These are phyloP conservation scores for Pneumocystis jirovecii DNA, from an alignment of 1,139 yeast genomes.

Conservation along the genomic window DNA sequence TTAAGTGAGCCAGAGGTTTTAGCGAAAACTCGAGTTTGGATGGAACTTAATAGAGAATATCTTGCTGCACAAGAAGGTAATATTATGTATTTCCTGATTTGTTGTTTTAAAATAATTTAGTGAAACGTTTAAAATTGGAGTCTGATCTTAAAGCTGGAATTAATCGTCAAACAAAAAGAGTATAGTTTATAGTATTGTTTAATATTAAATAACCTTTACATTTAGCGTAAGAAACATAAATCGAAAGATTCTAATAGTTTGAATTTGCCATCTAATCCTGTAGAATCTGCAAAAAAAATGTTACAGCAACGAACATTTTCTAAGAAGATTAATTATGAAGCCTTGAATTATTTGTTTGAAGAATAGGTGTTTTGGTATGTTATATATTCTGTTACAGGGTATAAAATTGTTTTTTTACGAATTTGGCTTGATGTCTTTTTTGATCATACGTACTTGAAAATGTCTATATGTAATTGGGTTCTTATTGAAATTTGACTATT, in stretches of 20 bases:
- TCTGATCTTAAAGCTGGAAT: constrained; percentile 49
- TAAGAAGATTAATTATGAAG: constrained; percentile 74
- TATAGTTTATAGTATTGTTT: constrained; percentile 10
- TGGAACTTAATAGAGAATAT: constrained; percentile 73
- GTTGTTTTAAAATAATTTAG: background rate
- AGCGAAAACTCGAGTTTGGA: constrained; percentile 71
- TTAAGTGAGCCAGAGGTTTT: constrained; percentile 52
- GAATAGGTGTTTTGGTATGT: background rate
- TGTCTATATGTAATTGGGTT: background rate
- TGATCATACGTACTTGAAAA: background rate
- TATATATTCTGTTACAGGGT: background rate
- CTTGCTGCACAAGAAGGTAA: constrained; percentile 62
- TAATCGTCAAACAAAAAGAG: constrained; percentile 23
- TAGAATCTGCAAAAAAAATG: constrained; percentile 62
- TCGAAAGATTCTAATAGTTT: constrained; percentile 18
- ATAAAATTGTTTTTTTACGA: background rate
- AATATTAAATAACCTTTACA: background rate
- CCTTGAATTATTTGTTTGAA: constrained; percentile 48
- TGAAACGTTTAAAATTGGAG: constrained; percentile 62
- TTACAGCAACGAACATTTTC: constrained; percentile 58
- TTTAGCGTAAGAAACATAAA: constrained; percentile 14
- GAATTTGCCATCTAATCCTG: constrained; percentile 45
- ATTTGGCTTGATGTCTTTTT: background rate
- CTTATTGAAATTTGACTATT: background rate
- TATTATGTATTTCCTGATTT: background rate